phyloP scores from a whole-genome alignment of 1,284 basidiomycete species.

The Papiliotrema laurentii region DNA sequence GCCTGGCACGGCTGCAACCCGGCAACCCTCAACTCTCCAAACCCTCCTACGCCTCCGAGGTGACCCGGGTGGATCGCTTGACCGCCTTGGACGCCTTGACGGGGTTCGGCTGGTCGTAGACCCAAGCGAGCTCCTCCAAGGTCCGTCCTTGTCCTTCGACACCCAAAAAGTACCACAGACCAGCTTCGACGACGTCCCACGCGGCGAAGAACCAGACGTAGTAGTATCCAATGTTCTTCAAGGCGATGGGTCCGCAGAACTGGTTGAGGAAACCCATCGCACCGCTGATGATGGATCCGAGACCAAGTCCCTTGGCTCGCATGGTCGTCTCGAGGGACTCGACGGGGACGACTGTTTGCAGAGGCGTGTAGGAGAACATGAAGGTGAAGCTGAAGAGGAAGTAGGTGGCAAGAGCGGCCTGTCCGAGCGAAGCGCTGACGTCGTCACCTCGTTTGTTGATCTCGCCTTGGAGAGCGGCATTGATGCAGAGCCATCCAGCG shows the following conservation, averaged over 20 bases:
- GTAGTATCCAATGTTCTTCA: constrained; percentile 49
- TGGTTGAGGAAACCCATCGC: constrained; percentile 55
- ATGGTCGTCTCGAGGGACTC: constrained; percentile 58
- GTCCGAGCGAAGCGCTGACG: not conserved
- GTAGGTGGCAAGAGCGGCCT: not conserved
- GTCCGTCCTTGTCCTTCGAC: constrained; percentile 45
- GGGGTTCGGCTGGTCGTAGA: constrained; percentile 45
- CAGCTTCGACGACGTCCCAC: constrained; percentile 42
- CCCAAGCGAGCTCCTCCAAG: constrained; percentile 45
- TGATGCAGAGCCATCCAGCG: not conserved
- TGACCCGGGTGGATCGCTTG: too few relatives aligned
- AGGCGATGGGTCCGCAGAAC: constrained; percentile 48
- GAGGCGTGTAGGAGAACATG: constrained; percentile 32
- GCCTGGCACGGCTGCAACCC: too few relatives aligned
- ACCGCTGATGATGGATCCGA: constrained; percentile 50
- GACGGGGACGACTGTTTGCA: constrained; percentile 56
- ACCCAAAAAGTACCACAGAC: constrained; percentile 44
- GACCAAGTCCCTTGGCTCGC: constrained; percentile 58
- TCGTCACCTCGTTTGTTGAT: not conserved
- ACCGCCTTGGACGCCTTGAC: constrained; percentile 47
- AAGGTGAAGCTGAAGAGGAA: constrained; percentile 12
- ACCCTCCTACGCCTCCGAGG: too few relatives aligned
- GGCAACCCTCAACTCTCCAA: too few relatives aligned
- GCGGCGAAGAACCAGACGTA: constrained; percentile 38
- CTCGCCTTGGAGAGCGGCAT: not conserved